Conservation (phyloP, 768 basidiomycete species). For the Hortiboletus flavorubellus region DNA sequence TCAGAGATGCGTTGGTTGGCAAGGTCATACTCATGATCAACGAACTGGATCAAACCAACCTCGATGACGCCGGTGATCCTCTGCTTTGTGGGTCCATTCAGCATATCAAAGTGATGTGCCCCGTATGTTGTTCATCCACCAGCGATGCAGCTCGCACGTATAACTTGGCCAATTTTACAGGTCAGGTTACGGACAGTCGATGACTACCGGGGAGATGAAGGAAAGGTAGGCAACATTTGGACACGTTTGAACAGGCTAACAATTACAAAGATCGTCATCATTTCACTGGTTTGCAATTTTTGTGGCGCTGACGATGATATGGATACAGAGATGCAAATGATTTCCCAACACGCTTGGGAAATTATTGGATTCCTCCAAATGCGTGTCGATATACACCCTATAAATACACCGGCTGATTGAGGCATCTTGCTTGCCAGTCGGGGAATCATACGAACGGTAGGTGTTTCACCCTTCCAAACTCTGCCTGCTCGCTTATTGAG, state of each 20-base stretch:
- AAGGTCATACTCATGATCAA: constrained; percentile 65
- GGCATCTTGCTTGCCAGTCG: constrained; percentile 35
- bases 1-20: constrained; percentile 39
- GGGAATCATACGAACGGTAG: constrained; percentile 53
- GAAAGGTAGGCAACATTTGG: constrained; percentile 35
- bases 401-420: background rate
- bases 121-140: constrained; percentile 35
- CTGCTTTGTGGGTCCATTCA: constrained; percentile 31
- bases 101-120: constrained; percentile 48
- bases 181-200: constrained; percentile 72
- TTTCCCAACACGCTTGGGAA: constrained; percentile 23
- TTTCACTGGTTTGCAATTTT: constrained; percentile 71
- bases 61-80: constrained; percentile 38
- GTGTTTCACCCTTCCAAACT: background rate
- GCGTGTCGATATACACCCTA: background rate
- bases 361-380: constrained; percentile 76
- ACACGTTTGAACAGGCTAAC: background rate
- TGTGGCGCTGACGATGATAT: constrained; percentile 43
- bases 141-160: background rate
- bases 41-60: constrained; percentile 61
- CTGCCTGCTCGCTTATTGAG: background rate
- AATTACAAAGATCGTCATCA: constrained; percentile 55
- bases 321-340: constrained; percentile 6
- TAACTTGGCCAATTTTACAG: constrained; percentile 30
- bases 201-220: constrained; percentile 77